Evolutionary conservation across 768 basidiomycete genomes (phyloP), one percentile per base, ranked within the genome.

Genomic region (Amanita polypyramis): DNA sequence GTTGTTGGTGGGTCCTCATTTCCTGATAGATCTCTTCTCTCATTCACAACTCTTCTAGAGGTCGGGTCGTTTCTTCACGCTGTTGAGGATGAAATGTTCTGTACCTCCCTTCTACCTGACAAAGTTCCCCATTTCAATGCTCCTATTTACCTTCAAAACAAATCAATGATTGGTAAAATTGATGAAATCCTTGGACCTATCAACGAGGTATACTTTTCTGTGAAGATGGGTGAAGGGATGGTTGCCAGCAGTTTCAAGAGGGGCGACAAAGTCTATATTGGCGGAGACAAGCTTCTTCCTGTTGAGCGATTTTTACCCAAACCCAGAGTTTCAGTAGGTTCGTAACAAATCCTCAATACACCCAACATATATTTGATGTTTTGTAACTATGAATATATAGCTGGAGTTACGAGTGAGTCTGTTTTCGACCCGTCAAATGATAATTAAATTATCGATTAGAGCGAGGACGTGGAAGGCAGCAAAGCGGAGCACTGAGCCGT

Each of bases 161-260:
- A 96, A 68, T 88, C 91, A 8, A 74, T 80, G 55, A 91, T 98
- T 52, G 95, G 96, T 52, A 97, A 96, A 69, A 86, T 99, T 35
- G 96, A 99, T 66, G 96, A 99, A 66, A 98, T 99, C 56, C 77
- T 99, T n/a, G 96, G 96, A 2, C 95, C 96, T 12, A 94, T 99
- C 64, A 99, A 96, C 62, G 92, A 98, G 62, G 93, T 98, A 50
- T 98, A 81, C 67, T 98, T 99, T 61, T 94, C 93, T 2, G 77
- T 99, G 54, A 99, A 98, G 72, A 96, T 97, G 86, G 79, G 83
- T 15, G 84, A 88, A 50, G 96, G 96, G 27, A 92, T 98, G 84
- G 80, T 94, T 41, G 94, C 96, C 6, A 84, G 70, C 55, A 92
- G 89, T 63, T 99, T 99, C 70, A 88, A 95, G 69, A 89, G 86